Evolutionary conservation across 371 early-diverging fungal species (phyloP), one percentile per base, ranked within the genome.

Genomic region (Lichtheimia ramosa): DNA sequence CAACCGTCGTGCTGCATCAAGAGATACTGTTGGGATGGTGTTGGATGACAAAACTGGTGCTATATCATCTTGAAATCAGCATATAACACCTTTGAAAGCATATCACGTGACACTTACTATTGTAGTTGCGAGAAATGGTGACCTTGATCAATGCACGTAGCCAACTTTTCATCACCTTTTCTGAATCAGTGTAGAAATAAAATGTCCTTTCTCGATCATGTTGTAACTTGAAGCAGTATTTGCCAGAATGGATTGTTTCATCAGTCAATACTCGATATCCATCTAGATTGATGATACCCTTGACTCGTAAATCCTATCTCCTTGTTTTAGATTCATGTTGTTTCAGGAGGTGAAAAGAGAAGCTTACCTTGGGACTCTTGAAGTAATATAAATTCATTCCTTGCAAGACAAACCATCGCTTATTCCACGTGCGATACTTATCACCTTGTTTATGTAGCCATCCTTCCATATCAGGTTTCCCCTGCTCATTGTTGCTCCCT

Each of bases 31-130:
- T 20, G 84, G 80, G 48, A 89, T 79, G 15, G 82, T 85, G 55
- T 83, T 85, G 20, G 87, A 87, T 3, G 86, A 85, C 59, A 89
- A 79, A 34, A 89, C 89, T 14, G 89, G 89, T 2, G 85, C 86
- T 69, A 69, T 56, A 28, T 43, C 0, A 49, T 43, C 43, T 27
- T 42, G 5, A 41, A n/a, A n/a, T n/a, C n/a, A n/a, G n/a, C n/a
- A n/a, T n/a, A n/a, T n/a, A n/a, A n/a, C n/a, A n/a, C n/a, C n/a
- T n/a, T n/a, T n/a, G n/a, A n/a, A n/a, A n/a, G 3, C 49, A 42
- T 16, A 51, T 52, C 43, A 39, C 41, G 20, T 10, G 28, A 0
- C 13, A 15, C 48, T 43, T 34, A 27, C 18, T 16, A 21, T 49
- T 20, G 14, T 66, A 67, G 62, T 88, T 83, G 12, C 87, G 72